phyloP scores from a whole-genome alignment of 495 filamentous ascomycete genomes.

The Aspergillus cavernicola region DNA sequence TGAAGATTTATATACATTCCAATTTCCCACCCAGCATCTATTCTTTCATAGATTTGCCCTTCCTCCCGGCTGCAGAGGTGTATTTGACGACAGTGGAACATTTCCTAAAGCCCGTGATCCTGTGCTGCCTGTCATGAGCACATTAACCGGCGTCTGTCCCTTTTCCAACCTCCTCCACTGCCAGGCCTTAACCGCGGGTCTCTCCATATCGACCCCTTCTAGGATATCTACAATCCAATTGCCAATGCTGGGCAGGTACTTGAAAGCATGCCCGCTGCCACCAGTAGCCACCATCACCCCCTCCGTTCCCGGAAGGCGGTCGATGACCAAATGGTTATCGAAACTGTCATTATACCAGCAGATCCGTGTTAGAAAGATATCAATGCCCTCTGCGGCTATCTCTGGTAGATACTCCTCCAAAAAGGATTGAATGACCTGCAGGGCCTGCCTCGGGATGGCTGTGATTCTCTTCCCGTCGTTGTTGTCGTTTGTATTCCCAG shows the following conservation, averaged over 20 bases:
- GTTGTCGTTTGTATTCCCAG: not conserved
- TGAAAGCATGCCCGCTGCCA: constrained; percentile 74
- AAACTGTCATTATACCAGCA: constrained; percentile 79
- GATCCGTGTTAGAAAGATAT: constrained; percentile 47
- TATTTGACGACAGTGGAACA: too few relatives aligned
- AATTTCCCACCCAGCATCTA: too few relatives aligned
- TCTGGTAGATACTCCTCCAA: constrained; percentile 33
- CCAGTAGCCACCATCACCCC: constrained; percentile 69
- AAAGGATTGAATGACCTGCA: constrained; percentile 24
- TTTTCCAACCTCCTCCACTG: too few relatives aligned
- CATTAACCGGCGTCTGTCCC: too few relatives aligned
- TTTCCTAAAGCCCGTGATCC: too few relatives aligned
- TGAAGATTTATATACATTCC: too few relatives aligned
- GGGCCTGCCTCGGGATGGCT: constrained; percentile 11
- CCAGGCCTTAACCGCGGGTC: not conserved
- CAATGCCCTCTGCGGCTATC: constrained; percentile 20
- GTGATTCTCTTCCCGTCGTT: too few relatives aligned
- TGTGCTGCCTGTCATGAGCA: too few relatives aligned
- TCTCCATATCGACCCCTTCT: constrained; percentile 23
- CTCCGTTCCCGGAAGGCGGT: constrained; percentile 53
- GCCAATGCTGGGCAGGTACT: constrained; percentile 72
- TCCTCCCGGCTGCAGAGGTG: too few relatives aligned
- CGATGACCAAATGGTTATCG: constrained; percentile 66
- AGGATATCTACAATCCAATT: constrained; percentile 57
- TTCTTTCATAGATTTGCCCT: too few relatives aligned